phyloP scores from a whole-genome alignment of 2,329 filamentous ascomycete species.

The Venturia oleaginea region DNA sequence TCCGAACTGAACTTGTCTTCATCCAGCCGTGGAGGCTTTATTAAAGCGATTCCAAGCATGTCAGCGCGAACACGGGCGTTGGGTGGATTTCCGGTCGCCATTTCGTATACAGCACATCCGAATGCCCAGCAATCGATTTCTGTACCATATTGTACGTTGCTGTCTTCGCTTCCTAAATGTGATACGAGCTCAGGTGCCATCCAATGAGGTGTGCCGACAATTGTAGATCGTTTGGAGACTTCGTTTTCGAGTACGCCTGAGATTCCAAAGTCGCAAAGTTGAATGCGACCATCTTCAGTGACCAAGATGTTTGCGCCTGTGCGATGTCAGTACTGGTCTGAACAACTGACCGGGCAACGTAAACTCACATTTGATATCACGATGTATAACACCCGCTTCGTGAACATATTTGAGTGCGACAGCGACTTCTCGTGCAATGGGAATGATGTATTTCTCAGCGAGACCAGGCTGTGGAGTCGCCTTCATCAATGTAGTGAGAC shows the following conservation, averaged over 20 bases:
- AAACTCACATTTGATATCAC: slow-evolving; percentile 51
- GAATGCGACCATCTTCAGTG: slow-evolving; percentile 65
- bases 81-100: slow-evolving; percentile 68
- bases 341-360: background rate
- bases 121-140: slow-evolving; percentile 74
- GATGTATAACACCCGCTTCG: slow-evolving; percentile 57
- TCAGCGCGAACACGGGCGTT: slow-evolving; percentile 49
- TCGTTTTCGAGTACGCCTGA: slow-evolving; percentile 69
- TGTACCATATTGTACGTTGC: slow-evolving; percentile 39
- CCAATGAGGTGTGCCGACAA: slow-evolving; percentile 77
- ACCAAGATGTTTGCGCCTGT: slow-evolving; percentile 67
- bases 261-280: slow-evolving; percentile 79
- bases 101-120: slow-evolving; percentile 71
- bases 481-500: slow-evolving; percentile 58
- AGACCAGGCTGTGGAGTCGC: slow-evolving; percentile 32
- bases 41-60: slow-evolving; percentile 45
- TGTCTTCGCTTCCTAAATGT: slow-evolving; percentile 50
- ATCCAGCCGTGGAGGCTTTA: slow-evolving; percentile 59
- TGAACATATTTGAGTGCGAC: slow-evolving; percentile 52
- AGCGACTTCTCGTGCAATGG: slow-evolving; percentile 55
- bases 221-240: slow-evolving; percentile 67
- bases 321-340: slow-evolving; percentile 7
- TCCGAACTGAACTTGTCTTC: slow-evolving; percentile 61
- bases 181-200: slow-evolving; percentile 69
- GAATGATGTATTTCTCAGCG: slow-evolving; percentile 53